A percentile compares a stretch with the other conserved stretches of the same genome.
Evolutionary conservation across 1,284 basidiomycete species (phyloP).

Genomic region (Caloboletus inedulis): DNA sequence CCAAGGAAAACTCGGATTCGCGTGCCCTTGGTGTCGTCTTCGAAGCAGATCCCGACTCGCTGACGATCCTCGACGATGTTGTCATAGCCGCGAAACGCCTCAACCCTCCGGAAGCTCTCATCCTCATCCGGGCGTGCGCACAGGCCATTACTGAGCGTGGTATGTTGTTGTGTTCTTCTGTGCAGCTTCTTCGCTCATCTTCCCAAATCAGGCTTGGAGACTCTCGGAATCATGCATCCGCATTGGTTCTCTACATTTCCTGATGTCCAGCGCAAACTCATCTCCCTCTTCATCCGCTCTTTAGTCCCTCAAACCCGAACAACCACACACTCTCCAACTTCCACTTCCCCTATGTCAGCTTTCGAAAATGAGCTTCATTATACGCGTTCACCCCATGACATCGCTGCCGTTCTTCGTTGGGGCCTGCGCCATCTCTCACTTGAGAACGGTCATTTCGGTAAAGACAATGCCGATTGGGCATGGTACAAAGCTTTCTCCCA

Average conservation of each 20-base stretch:
- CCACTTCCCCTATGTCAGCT: constrained; percentile 42
- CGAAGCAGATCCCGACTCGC: constrained; percentile 52
- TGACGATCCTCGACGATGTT: constrained; percentile 46
- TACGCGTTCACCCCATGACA: constrained; percentile 65
- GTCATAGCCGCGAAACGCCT: constrained; percentile 55
- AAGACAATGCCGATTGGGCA: constrained; percentile 39
- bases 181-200: constrained; percentile 5
- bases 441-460: constrained; percentile 52
- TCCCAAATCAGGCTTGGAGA: constrained; percentile 55
- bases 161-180: constrained; percentile 29
- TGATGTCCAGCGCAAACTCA: constrained; percentile 61
- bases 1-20: constrained; percentile 46
- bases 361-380: constrained; percentile 64
- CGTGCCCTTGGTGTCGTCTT: constrained; percentile 55
- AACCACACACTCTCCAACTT: constrained; percentile 48
- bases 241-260: constrained; percentile 75
- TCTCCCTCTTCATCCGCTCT: constrained; percentile 68
- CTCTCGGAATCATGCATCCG: constrained; percentile 75
- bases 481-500: constrained; percentile 66
- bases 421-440: constrained; percentile 67
- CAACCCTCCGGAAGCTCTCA: constrained; percentile 55
- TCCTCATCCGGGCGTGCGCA: constrained; percentile 62
- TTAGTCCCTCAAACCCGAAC: constrained; percentile 45
- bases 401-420: constrained; percentile 77
- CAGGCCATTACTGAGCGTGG: constrained; percentile 60